These are phyloP conservation scores for Penicillium rolfsii DNA, from an alignment of 2,329 filamentous ascomycete genomes.

Conservation along the genomic window DNA sequence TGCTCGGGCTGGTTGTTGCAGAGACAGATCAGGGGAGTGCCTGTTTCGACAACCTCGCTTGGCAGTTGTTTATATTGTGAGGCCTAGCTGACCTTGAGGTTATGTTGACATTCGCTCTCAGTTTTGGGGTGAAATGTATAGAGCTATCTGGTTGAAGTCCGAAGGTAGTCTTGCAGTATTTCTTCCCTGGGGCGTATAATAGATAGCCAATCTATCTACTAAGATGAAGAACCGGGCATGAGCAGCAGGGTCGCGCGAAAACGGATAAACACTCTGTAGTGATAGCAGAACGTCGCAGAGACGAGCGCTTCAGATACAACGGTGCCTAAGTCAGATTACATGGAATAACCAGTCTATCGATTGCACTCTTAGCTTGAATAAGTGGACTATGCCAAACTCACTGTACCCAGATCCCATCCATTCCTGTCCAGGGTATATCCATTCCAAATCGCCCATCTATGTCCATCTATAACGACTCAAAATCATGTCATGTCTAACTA, in stretches of 20 bases:
- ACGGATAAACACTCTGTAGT: no score
- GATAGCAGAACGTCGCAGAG: neutral
- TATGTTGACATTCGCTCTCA: neutral
- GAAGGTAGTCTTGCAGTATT: no score
- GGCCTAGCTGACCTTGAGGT: neutral
- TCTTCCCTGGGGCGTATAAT: no score
- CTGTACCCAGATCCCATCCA: neutral
- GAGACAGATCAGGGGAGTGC: constrained; percentile 1
- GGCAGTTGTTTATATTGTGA: constrained; percentile 4
- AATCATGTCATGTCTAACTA: neutral
- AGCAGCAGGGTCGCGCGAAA: no score
- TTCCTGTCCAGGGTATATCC: constrained; percentile 1
- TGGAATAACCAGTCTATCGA: neutral
- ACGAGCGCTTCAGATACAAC: neutral
- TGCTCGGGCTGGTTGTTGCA: neutral
- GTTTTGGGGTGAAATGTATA: neutral
- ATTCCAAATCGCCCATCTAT: constrained; percentile 2
- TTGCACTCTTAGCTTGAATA: neutral
- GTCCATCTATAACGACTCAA: neutral
- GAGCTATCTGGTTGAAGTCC: no score
- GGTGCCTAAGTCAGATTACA: neutral
- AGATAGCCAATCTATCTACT: no score
- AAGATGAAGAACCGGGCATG: no score
- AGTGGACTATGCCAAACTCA: neutral
- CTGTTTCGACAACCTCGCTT: neutral